Evolutionary conservation across 345 rosid species (phyloP), one percentile per base, ranked within the genome.

Genomic region (Lumnitzera littorea): DNA sequence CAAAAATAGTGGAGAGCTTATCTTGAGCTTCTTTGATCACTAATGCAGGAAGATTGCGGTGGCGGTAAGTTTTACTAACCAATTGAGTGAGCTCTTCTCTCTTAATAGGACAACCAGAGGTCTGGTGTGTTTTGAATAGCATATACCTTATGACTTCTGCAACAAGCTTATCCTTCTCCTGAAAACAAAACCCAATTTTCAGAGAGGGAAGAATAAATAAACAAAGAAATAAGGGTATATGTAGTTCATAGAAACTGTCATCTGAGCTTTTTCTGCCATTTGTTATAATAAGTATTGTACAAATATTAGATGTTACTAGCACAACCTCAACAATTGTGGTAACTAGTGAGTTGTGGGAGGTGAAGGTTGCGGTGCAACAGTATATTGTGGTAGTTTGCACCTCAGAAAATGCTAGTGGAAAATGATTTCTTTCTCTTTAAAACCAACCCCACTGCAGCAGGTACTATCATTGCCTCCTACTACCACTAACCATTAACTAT

Each of bases 101-200:
- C 76, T 84, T 90, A 49, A 94, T 80, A 2, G 96, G 96, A 57
- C 90, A 84, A 4, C 98, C 97, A 12, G 85, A 78, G 72, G 69
- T 87, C 60, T 87, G 91, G 58, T 87, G 90, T 1, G 83, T 80
- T 68, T 83, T 92, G 69, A 92, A 92, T 14, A 92, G 77, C 66
- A 85, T 61, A 60, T 81, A 82, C 54, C 98, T 89, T 8, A 92
- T 81, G 64, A 85, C 88, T 76, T 92, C 98, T 1, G 86, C 84
- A 20, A 89, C 96, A 56, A 89, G 87, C 85, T 92, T 92, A 74
- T 89, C 98, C 70, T 79, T 81, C 74, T 89, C 98, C 92, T 84
- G 55, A n/a, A 41, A 13, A 14, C 57, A 62, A 61, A 14, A 51
- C 47, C 65, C 43, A 36, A 29, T 29, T 29, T 29, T 6, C 24